Percentiles rank a stretch among this genome's conserved stretches.
phyloP scores from a whole-genome alignment of 768 basidiomycete species.

The Pholiota molesta region DNA sequence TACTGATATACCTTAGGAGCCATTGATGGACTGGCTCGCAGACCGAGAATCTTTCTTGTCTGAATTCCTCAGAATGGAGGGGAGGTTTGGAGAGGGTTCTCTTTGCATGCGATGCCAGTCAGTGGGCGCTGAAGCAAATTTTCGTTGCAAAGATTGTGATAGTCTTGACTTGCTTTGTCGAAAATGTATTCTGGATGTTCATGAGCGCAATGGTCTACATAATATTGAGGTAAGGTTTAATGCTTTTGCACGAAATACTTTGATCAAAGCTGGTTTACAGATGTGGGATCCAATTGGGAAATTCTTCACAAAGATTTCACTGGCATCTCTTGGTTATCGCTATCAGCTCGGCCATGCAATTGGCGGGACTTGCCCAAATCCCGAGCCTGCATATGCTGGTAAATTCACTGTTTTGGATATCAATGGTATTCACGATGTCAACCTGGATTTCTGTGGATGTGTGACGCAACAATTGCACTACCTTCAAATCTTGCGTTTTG shows the following conservation, averaged over 20 bases:
- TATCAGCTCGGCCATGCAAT: constrained; percentile 29
- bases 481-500: constrained; percentile 31
- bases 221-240: neutral
- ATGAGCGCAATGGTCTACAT: constrained; percentile 3
- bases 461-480: constrained; percentile 12
- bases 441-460: constrained; percentile 36
- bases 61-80: constrained; percentile 2
- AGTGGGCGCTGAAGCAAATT: neutral
- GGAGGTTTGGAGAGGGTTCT: neutral
- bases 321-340: constrained; percentile 25
- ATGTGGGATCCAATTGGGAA: neutral
- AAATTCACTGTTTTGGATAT: constrained; percentile 33
- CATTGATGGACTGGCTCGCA: constrained; percentile 3
- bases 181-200: neutral
- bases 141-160: constrained; percentile 5
- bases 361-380: constrained; percentile 15
- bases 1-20: neutral
- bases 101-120: no score
- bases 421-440: constrained; percentile 33
- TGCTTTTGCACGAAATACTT: no score
- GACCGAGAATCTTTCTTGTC: constrained; percentile 5
- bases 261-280: neutral
- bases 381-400: constrained; percentile 8
- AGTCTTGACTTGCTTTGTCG: neutral
- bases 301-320: constrained; percentile 12